These are phyloP conservation scores for Fonsecaea nubica DNA, from an alignment of 2,329 filamentous ascomycete genomes.

Conservation along the genomic window DNA sequence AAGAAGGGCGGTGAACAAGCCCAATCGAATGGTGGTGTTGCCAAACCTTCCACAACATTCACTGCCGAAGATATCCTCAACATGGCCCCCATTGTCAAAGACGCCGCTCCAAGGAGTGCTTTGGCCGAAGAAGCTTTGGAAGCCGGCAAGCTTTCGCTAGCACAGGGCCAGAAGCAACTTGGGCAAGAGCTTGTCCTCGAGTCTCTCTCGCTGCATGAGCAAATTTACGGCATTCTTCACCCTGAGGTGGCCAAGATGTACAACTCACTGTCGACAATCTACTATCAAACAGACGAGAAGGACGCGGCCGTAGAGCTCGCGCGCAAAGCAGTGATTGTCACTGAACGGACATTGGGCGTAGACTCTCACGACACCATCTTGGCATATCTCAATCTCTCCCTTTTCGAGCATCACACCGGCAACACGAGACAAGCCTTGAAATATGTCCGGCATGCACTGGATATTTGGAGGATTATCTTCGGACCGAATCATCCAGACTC, in stretches of 20 bases:
- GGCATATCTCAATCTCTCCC: slow-evolving; percentile 91
- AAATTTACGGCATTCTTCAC: slow-evolving; percentile 97
- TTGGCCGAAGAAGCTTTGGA: slow-evolving; percentile 95
- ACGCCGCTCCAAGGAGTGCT: slow-evolving; percentile 86
- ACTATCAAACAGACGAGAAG: slow-evolving; percentile 98
- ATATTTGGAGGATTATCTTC: slow-evolving; percentile 97
- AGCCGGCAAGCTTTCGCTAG: slow-evolving; percentile 92
- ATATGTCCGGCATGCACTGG: slow-evolving; percentile 89
- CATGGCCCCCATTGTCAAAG: slow-evolving; percentile 92
- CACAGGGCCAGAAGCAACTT: slow-evolving; percentile 92
- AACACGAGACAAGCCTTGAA: slow-evolving; percentile 86
- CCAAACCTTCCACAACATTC: slow-evolving; percentile 68
- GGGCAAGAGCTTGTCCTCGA: slow-evolving; percentile 96
- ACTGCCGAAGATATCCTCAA: slow-evolving; percentile 85
- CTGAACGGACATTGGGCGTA: slow-evolving; percentile 90
- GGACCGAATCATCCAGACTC: slow-evolving; percentile 92
- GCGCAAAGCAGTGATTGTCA: slow-evolving; percentile 94
- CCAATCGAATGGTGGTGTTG: slow-evolving; percentile 48
- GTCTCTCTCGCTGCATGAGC: slow-evolving; percentile 93
- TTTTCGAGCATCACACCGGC: slow-evolving; percentile 91
- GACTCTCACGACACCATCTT: slow-evolving; percentile 93
- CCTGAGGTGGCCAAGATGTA: slow-evolving; percentile 95
- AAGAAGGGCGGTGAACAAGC: slow-evolving; percentile 47
- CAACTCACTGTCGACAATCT: slow-evolving; percentile 91
- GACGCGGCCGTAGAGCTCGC: slow-evolving; percentile 92